A percentile compares a stretch with the other conserved stretches of the same genome.
These are phyloP conservation scores for Emmonsiellopsis sp. DNA, from an alignment of 2,329 filamentous ascomycete species.

Conservation along the genomic window DNA sequence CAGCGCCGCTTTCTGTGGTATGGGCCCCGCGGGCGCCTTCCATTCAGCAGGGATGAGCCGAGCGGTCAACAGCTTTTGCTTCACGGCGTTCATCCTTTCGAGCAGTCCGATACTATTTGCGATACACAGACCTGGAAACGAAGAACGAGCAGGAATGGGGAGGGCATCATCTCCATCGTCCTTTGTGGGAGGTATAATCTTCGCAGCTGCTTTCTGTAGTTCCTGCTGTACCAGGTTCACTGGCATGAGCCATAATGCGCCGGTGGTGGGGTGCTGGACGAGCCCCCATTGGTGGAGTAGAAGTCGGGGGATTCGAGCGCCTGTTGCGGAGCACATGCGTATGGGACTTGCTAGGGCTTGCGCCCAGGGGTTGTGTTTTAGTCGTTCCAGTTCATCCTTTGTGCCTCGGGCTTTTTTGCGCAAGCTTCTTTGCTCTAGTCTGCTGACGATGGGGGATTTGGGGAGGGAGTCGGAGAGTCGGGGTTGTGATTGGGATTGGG, in stretches of 20 bases:
- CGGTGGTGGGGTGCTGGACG: conserved; percentile 21
- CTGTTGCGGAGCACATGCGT: conserved; percentile 26
- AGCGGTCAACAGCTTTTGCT: conserved; percentile 6
- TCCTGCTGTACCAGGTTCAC: conserved; percentile 24
- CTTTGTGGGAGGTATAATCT: neutral
- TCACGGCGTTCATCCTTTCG: neutral
- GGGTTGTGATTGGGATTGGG: neutral
- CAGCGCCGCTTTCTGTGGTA: conserved; percentile 21
- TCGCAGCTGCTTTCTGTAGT: conserved; percentile 8
- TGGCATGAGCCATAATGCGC: conserved; percentile 26
- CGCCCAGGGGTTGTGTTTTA: conserved; percentile 34
- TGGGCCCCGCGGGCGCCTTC: conserved; percentile 24
- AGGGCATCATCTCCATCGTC: neutral
- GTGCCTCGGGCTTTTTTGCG: conserved; percentile 19
- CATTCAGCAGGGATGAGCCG: conserved; percentile 13
- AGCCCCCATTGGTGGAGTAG: conserved; percentile 29
- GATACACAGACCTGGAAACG: conserved; percentile 1
- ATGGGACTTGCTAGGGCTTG: conserved; percentile 28
- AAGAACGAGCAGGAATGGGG: neutral
- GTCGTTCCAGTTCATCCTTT: conserved; percentile 18
- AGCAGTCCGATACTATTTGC: conserved; percentile 2
- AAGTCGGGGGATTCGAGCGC: conserved; percentile 23
- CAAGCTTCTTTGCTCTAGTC: conserved; percentile 9
- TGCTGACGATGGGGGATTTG: conserved; percentile 1
- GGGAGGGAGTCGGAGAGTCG: neutral